phyloP scores from a whole-genome alignment of 352 stramenopile species.

The Globisporangium alternatum region DNA sequence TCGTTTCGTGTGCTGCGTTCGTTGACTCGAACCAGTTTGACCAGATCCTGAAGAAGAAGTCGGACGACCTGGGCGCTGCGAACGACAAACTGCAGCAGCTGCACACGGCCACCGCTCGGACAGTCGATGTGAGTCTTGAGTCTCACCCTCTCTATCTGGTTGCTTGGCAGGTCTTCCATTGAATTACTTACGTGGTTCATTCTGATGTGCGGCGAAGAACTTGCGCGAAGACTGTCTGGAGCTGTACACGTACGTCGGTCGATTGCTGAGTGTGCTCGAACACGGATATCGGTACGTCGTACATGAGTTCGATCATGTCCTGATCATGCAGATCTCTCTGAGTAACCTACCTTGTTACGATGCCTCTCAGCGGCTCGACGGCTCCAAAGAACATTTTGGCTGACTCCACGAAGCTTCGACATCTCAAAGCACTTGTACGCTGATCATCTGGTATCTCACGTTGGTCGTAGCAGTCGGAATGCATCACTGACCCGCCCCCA shows the following conservation, averaged over 20 bases:
- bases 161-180: too few species aligned
- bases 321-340: too few species aligned
- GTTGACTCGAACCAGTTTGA: slow-evolving; percentile 40
- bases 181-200: too few species aligned
- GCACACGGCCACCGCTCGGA: slow-evolving; percentile 29
- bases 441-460: too few species aligned
- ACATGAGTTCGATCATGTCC: too few species aligned
- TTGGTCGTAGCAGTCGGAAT: too few species aligned
- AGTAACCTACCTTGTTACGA: not conserved
- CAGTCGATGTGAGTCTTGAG: slow-evolving; percentile 38
- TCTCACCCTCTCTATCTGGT: not conserved
- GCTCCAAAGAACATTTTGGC: slow-evolving; percentile 74
- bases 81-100: slow-evolving; percentile 40
- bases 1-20: not conserved
- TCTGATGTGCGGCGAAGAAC: too few species aligned
- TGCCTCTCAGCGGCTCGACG: slow-evolving; percentile 8
- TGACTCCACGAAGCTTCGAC: slow-evolving; percentile 58
- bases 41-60: slow-evolving; percentile 55
- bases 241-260: slow-evolving; percentile 60
- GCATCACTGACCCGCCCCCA: too few species aligned
- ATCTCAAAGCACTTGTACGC: slow-evolving; percentile 75
- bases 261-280: slow-evolving; percentile 29
- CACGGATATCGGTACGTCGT: slow-evolving; percentile 21
- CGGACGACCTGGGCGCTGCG: slow-evolving; percentile 30
- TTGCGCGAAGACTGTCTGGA: slow-evolving; percentile 67